Evolutionary conservation across 768 basidiomycete species (phyloP).

Genomic region (Trametes cubensis): DNA sequence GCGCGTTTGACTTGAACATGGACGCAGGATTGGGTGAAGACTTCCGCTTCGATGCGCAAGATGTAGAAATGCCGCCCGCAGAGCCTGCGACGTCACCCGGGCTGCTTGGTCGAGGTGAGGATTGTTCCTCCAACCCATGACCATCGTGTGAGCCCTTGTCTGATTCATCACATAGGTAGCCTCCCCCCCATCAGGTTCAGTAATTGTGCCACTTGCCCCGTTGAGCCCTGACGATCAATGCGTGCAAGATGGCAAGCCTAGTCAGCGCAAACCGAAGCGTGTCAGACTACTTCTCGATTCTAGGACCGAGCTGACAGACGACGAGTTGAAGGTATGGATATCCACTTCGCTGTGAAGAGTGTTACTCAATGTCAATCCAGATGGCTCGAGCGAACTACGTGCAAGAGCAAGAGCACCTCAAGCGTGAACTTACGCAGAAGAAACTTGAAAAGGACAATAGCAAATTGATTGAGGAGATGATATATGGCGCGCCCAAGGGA

Average conservation of each 20-base stretch:
- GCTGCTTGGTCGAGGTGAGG: neutral
- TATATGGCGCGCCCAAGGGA: slow-evolving; percentile 67
- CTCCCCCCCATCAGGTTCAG: slow-evolving; percentile 21
- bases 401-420: slow-evolving; percentile 57
- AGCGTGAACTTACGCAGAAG: slow-evolving; percentile 54
- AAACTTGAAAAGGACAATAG: slow-evolving; percentile 57
- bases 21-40: slow-evolving; percentile 12
- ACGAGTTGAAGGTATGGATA: slow-evolving; percentile 67
- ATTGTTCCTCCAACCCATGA: slow-evolving; percentile 16
- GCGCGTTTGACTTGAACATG: neutral
- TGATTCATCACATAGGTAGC: slow-evolving; percentile 6
- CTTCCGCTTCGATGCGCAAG: slow-evolving; percentile 21
- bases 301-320: slow-evolving; percentile 80
- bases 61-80: slow-evolving; percentile 15
- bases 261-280: slow-evolving; percentile 48
- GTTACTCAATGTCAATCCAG: slow-evolving; percentile 36
- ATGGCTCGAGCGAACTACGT: slow-evolving; percentile 68
- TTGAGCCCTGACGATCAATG: slow-evolving; percentile 20
- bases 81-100: slow-evolving; percentile 32
- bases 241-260: neutral
- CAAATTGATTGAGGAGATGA: slow-evolving; percentile 58
- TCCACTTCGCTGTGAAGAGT: neutral
- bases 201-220: slow-evolving; percentile 30
- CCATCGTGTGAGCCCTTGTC: slow-evolving; percentile 23
- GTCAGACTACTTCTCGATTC: slow-evolving; percentile 64